A percentile compares a stretch with the other conserved stretches of the same genome.
Conservation (phyloP, 2,329 filamentous ascomycete species). For the Trichoderma sp. region DNA sequence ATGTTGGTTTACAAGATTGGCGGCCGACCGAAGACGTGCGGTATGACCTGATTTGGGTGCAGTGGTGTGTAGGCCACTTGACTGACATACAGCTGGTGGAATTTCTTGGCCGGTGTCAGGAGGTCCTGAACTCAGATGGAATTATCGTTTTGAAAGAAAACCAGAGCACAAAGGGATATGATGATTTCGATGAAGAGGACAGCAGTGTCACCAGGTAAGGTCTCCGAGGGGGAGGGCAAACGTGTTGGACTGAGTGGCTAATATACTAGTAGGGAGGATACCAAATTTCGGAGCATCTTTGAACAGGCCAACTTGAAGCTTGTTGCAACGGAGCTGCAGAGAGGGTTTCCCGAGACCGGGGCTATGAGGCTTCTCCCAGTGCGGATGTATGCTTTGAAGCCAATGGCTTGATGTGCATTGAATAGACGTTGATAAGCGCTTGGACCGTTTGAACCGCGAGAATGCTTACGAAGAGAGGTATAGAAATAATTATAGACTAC, state of each 20-base stretch:
- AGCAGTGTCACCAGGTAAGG: slow-evolving; percentile 66
- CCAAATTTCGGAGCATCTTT: no score
- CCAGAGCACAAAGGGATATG: slow-evolving; percentile 52
- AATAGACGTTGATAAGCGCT: no score
- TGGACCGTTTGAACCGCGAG: no score
- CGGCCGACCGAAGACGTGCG: slow-evolving; percentile 38
- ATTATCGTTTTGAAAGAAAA: slow-evolving; percentile 62
- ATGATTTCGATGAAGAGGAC: slow-evolving; percentile 73
- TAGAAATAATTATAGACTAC: no score
- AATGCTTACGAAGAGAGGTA: no score
- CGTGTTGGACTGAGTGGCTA: no score
- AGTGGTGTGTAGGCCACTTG: slow-evolving; percentile 86
- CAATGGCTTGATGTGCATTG: background rate
- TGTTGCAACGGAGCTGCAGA: no score
- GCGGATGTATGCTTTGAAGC: no score
- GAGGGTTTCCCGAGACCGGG: no score
- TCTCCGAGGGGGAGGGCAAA: background rate
- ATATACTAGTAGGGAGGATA: no score
- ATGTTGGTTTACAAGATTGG: slow-evolving; percentile 74
- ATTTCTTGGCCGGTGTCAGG: slow-evolving; percentile 62
- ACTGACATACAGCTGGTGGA: slow-evolving; percentile 68
- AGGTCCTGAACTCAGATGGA: slow-evolving; percentile 32
- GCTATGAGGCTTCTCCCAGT: no score
- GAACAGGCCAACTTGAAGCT: no score
- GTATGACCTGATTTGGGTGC: slow-evolving; percentile 84